Percentiles rank a stretch among this genome's conserved stretches.
phyloP scores from a whole-genome alignment of 2,329 filamentous ascomycete genomes.

The Beauveria sp. region DNA sequence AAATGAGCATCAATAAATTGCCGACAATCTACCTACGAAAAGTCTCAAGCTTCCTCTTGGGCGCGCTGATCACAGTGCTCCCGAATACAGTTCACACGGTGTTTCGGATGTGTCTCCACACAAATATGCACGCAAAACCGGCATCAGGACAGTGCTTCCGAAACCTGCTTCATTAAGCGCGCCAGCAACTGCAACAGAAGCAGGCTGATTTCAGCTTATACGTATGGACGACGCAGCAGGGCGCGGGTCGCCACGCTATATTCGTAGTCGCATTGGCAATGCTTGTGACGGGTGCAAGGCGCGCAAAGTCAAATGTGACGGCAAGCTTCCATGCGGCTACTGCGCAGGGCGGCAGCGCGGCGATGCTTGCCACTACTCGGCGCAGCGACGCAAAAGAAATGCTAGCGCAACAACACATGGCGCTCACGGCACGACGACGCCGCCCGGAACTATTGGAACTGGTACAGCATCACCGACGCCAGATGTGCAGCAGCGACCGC shows the following conservation, averaged over 20 bases:
- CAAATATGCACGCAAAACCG: background rate
- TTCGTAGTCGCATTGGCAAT: constrained; percentile 40
- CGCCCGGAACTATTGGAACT: background rate
- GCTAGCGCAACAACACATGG: constrained; percentile 9
- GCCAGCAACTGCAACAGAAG: background rate
- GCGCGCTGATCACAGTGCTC: background rate
- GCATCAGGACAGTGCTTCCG: constrained; percentile 10
- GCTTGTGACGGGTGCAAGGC: constrained; percentile 48
- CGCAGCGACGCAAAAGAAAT: constrained; percentile 31
- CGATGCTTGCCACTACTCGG: constrained; percentile 40
- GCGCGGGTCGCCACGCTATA: constrained; percentile 12
- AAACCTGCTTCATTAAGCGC: background rate
- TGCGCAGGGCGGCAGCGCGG: constrained; percentile 37
- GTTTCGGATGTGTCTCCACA: constrained; percentile 2
- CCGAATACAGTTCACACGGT: background rate
- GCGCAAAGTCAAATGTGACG: constrained; percentile 49
- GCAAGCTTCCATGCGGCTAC: constrained; percentile 43
- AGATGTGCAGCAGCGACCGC: background rate
- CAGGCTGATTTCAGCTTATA: background rate
- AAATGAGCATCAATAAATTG: background rate
- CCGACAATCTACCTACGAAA: background rate
- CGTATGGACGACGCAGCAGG: constrained; percentile 1
- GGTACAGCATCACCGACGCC: constrained; percentile 1
- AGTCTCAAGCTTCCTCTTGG: background rate
- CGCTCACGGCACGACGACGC: background rate